These are phyloP conservation scores for Ceratocystis cubensis DNA, from an alignment of 2,329 filamentous ascomycete genomes.

Conservation along the genomic window DNA sequence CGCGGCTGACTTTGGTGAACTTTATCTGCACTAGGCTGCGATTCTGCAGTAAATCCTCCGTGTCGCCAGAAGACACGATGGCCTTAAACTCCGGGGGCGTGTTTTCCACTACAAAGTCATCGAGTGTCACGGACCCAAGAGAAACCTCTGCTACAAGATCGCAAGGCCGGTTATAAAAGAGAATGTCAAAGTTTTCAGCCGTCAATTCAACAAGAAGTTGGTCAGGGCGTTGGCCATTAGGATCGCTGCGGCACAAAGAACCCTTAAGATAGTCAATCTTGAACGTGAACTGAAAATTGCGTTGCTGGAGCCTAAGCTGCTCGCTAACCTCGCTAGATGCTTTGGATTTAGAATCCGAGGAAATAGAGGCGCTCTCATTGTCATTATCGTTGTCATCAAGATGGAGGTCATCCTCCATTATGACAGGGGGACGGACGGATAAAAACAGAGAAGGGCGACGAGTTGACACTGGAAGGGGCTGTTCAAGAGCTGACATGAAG, in stretches of 20 bases:
- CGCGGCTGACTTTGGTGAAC: slow-evolving; percentile 75
- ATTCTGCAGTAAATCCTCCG: slow-evolving; percentile 59
- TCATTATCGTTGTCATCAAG: slow-evolving; percentile 56
- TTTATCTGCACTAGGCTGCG: slow-evolving; percentile 79
- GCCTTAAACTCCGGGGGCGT: slow-evolving; percentile 86
- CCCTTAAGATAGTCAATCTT: slow-evolving; percentile 89
- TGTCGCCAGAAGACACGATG: slow-evolving; percentile 75
- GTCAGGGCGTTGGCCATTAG: slow-evolving; percentile 62
- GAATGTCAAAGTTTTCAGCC: slow-evolving; percentile 74
- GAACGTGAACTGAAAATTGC: slow-evolving; percentile 93
- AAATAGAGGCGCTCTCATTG: slow-evolving; percentile 47
- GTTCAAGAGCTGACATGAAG: slow-evolving; percentile 21
- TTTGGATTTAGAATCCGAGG: slow-evolving; percentile 39
- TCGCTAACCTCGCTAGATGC: slow-evolving; percentile 28
- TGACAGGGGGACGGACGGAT: slow-evolving; percentile 57
- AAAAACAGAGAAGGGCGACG: slow-evolving; percentile 47
- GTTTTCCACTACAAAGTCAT: slow-evolving; percentile 80
- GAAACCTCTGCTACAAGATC: slow-evolving; percentile 91
- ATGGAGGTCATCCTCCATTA: slow-evolving; percentile 65
- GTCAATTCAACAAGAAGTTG: slow-evolving; percentile 79
- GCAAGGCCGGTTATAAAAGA: slow-evolving; percentile 76
- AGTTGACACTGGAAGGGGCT: slow-evolving; percentile 11
- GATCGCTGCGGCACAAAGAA: slow-evolving; percentile 77
- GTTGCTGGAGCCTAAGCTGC: slow-evolving; percentile 57
- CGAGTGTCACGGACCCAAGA: slow-evolving; percentile 72